Conservation (phyloP, 2,329 filamentous ascomycete species). For the Stagonosporopsis rhizophila region DNA sequence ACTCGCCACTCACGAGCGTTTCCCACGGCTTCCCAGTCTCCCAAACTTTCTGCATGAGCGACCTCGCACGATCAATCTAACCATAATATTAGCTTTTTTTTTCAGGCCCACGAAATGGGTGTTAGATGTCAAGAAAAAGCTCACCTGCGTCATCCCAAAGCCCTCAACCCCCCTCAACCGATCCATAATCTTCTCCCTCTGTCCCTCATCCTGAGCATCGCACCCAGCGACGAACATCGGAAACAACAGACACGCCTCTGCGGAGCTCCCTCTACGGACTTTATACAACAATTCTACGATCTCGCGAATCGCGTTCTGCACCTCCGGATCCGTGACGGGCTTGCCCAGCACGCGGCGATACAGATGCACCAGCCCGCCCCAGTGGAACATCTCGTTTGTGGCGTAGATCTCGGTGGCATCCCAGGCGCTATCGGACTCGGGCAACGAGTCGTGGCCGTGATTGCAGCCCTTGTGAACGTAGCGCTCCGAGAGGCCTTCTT, state of each 20-base stretch:
- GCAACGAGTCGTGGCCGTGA: constrained; percentile 44
- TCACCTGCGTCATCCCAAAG: constrained; percentile 78
- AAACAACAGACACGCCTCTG: constrained; percentile 78
- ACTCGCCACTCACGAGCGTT: constrained; percentile 69
- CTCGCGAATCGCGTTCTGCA: constrained; percentile 68
- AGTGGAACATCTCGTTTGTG: constrained; percentile 80
- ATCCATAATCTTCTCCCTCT: constrained; percentile 68
- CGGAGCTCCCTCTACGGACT: constrained; percentile 70
- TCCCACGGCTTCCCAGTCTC: constrained; percentile 73
- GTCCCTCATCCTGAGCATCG: constrained; percentile 65
- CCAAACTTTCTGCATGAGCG: constrained; percentile 74
- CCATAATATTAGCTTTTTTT: constrained; percentile 1
- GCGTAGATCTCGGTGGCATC: constrained; percentile 71
- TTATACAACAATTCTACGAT: constrained; percentile 69
- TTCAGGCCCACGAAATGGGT: background rate
- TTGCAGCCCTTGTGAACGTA: constrained; percentile 52
- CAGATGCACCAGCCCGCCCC: constrained; percentile 77
- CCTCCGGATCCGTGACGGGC: constrained; percentile 62
- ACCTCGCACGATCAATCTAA: constrained; percentile 66
- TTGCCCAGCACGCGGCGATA: constrained; percentile 75
- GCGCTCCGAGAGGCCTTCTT: constrained; percentile 56
- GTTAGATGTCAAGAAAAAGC: constrained; percentile 22
- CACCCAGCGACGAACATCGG: constrained; percentile 86
- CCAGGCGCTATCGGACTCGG: constrained; percentile 56
- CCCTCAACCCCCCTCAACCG: constrained; percentile 72